Percentiles rank a stretch among this genome's conserved stretches.
Conservation (phyloP, 257 asterid species). For the Solanum virginianum region DNA sequence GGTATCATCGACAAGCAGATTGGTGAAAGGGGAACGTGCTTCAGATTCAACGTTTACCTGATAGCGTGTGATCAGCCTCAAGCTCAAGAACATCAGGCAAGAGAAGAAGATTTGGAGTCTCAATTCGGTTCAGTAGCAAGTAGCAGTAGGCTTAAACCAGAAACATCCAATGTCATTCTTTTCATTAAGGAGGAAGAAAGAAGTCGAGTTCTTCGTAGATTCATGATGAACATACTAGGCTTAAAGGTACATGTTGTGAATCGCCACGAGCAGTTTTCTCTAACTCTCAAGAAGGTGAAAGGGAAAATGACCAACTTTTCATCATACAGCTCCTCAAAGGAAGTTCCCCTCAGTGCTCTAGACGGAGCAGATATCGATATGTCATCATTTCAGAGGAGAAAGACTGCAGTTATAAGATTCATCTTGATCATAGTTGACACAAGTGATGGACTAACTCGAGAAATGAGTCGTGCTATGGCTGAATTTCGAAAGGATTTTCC, state of each 20-base stretch:
- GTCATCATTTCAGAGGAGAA: slow-evolving; percentile 3
- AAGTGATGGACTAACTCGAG: slow-evolving; percentile 25
- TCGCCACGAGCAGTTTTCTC: slow-evolving; percentile 31
- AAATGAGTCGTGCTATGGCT: slow-evolving; percentile 32
- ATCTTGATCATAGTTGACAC: slow-evolving; percentile 43
- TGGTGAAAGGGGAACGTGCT: slow-evolving; percentile 52
- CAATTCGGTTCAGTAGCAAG: slow-evolving; percentile 4
- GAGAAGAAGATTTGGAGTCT: slow-evolving; percentile 16
- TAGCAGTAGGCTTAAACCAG: background rate
- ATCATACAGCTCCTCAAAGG: slow-evolving; percentile 11
- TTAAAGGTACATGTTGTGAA: slow-evolving; percentile 36
- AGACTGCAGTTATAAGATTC: background rate
- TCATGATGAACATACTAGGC: slow-evolving; percentile 42
- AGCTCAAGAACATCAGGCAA: background rate
- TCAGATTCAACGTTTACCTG: slow-evolving; percentile 31
- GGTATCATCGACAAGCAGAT: slow-evolving; percentile 42
- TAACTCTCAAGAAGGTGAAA: slow-evolving; percentile 27
- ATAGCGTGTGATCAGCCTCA: background rate
- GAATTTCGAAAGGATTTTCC: slow-evolving; percentile 43
- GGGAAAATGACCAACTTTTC: background rate
- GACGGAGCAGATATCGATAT: slow-evolving; percentile 26
- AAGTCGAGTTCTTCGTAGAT: slow-evolving; percentile 20
- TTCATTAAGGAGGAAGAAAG: slow-evolving; percentile 39
- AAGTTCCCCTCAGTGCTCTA: slow-evolving; percentile 31
- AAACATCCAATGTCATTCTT: slow-evolving; percentile 40